Evolutionary conservation across 2,329 filamentous ascomycete species (phyloP).

Genomic region (Penicillium sp.): DNA sequence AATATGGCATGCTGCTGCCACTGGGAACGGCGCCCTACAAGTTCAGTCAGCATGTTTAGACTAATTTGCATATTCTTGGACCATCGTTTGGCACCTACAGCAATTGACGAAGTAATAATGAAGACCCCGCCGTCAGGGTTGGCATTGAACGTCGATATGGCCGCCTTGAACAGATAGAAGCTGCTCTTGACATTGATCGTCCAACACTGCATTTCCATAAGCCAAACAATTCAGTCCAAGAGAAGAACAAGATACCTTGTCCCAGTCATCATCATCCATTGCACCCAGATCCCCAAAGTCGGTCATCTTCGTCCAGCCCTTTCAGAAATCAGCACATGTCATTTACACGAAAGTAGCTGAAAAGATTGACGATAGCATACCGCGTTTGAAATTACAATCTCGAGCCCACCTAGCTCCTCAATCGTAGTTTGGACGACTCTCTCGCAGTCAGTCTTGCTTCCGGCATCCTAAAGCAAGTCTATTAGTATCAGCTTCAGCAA

Average conservation of each 20-base stretch:
- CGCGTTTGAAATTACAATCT: constrained; percentile 72
- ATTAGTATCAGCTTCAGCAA: constrained; percentile 6
- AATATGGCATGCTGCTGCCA: constrained; percentile 63
- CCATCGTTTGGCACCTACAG: constrained; percentile 39
- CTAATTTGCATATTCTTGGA: no score
- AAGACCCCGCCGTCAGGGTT: constrained; percentile 60
- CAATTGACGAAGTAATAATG: constrained; percentile 58
- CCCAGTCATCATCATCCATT: constrained; percentile 57
- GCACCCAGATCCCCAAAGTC: constrained; percentile 54
- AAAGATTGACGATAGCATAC: constrained; percentile 32
- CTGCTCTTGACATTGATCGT: constrained; percentile 56
- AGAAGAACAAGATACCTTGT: constrained; percentile 44
- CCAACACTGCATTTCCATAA: constrained; percentile 47
- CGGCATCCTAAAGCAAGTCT: constrained; percentile 50
- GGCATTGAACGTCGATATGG: constrained; percentile 53
- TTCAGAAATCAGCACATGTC: background rate
- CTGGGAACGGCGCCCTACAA: constrained; percentile 45
- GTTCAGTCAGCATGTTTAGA: no score
- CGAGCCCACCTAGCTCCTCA: constrained; percentile 60
- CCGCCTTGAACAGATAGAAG: constrained; percentile 51
- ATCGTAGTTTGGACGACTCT: constrained; percentile 56
- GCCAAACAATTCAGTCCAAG: background rate
- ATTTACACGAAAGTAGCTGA: background rate
- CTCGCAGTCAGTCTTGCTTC: constrained; percentile 53
- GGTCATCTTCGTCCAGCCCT: constrained; percentile 59